Evolutionary conservation across 331 rosid species (phyloP), one percentile per base, ranked within the genome.

Genomic region (Telfairia occidentalis): DNA sequence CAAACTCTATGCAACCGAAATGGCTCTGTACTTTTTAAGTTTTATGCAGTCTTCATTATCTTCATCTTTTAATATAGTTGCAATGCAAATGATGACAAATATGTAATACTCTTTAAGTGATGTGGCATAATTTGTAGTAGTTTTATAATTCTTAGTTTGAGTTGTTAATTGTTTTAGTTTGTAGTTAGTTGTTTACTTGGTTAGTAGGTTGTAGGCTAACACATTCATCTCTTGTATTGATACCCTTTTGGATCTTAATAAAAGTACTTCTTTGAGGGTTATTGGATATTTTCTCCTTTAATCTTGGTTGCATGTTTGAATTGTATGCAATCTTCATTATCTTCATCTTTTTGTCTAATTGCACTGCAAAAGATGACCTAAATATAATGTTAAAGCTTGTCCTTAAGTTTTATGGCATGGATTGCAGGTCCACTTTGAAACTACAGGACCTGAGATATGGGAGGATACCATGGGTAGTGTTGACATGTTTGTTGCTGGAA

Each of bases 391-490:
- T 59, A 30, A 30, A 35, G 71, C 30, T 16, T n/a, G 38, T 6
- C 15, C 5, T 57, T 54, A 12, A 63, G 42, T n/a, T 37, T 64
- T 67, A 24, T 11, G 18, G 12, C 49, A 43, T 43, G 57, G 86
- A 83, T 85, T 86, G 80, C 98, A 91, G 97, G 87, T 91, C 76
- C 98, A 94, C 89, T 94, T 89, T 76, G 92, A 91, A 86, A 88
- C 97, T 77, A 94, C 98, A 63, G 98, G 97, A 67, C 98, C 98
- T 71, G 98, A 94, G 83, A 91, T 94, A 85, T 94, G 98, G 98
- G 97, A 91, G 87, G 98, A 94, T 79, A 94, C 98, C 76, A 53
- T 94, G 86, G 97, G 98, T 53, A 88, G 76, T 65, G 83, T 89
- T 83, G 98, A 94, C 80, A 79, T 89, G 52, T 84, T 91, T 73